A percentile compares a stretch with the other conserved stretches of the same genome.
Conservation (phyloP, 208 protist genomes). For the Endotrypanum monterogeii region DNA sequence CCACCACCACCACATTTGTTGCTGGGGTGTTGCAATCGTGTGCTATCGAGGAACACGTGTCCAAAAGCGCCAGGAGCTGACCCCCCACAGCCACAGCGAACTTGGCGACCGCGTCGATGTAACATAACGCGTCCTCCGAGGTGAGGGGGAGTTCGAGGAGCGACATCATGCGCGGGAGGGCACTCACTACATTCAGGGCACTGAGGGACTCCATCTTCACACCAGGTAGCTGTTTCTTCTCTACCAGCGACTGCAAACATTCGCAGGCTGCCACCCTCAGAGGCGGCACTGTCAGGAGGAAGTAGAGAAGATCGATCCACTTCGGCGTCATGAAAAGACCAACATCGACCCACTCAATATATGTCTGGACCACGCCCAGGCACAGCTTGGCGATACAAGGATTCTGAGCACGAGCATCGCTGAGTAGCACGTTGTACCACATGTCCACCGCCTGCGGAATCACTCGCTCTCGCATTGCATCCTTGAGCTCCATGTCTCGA, state of each 20-base stretch:
- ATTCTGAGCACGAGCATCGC: slow-evolving; percentile 45
- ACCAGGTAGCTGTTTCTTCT: slow-evolving; percentile 81
- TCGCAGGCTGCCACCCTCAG: slow-evolving; percentile 56
- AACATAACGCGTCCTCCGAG: slow-evolving; percentile 47
- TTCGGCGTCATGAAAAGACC: slow-evolving; percentile 55
- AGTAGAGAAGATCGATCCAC: slow-evolving; percentile 81
- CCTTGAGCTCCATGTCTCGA: slow-evolving; percentile 80
- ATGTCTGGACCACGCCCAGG: slow-evolving; percentile 64
- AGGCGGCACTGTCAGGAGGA: slow-evolving; percentile 42
- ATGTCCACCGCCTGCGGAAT: slow-evolving; percentile 56
- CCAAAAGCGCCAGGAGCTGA: slow-evolving; percentile 64
- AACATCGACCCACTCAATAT: slow-evolving; percentile 84
- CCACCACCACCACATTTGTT: slow-evolving; percentile 8
- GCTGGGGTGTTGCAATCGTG: slow-evolving; percentile 3
- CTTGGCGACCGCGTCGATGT: slow-evolving; percentile 53
- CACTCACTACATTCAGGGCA: slow-evolving; percentile 56
- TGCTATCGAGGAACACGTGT: slow-evolving; percentile 29
- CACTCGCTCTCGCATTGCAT: slow-evolving; percentile 71
- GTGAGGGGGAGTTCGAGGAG: slow-evolving; percentile 51
- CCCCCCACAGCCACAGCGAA: slow-evolving; percentile 55
- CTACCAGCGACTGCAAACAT: slow-evolving; percentile 62
- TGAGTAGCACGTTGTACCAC: slow-evolving; percentile 60
- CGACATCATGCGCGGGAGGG: slow-evolving; percentile 58
- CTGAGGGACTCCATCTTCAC: slow-evolving; percentile 66
- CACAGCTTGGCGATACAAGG: slow-evolving; percentile 63